phyloP scores from a whole-genome alignment of 2,329 filamentous ascomycete genomes.

The Elsinoe fawcettii region DNA sequence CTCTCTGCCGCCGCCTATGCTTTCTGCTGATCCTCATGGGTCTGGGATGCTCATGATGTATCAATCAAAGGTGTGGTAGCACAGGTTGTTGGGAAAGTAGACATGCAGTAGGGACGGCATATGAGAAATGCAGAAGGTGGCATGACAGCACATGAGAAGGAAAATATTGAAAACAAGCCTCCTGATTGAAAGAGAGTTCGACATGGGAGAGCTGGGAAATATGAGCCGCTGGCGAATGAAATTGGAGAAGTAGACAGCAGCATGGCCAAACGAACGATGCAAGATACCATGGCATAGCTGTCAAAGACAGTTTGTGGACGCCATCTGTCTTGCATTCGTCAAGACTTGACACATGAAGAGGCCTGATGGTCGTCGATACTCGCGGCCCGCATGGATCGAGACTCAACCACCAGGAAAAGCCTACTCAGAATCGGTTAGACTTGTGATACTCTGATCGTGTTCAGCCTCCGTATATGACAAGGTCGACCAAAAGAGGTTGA shows the following conservation, averaged over 20 bases:
- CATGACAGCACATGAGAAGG: not conserved
- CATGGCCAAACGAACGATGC: not conserved
- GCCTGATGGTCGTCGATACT: conserved; percentile 3
- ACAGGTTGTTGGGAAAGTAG: not conserved
- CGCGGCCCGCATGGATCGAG: conserved; percentile 7
- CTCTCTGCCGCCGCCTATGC: not conserved
- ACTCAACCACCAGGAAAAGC: not conserved
- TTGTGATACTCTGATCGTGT: conserved; percentile 1
- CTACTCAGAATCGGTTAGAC: conserved; percentile 1
- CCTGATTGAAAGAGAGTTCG: conserved; percentile 9
- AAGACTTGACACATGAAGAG: conserved; percentile 1
- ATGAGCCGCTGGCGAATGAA: conserved; percentile 1
- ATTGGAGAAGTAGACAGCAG: not conserved
- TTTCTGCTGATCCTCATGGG: not conserved
- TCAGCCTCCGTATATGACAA: not conserved
- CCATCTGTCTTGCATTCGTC: conserved; percentile 6
- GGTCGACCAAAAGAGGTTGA: conserved; percentile 10
- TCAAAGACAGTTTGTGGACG: conserved; percentile 10
- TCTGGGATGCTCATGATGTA: not conserved
- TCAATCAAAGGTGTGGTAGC: not conserved
- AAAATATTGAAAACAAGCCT: not conserved
- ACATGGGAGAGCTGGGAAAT: conserved; percentile 1
- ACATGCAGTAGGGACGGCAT: not conserved
- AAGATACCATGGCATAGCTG: conserved; percentile 8
- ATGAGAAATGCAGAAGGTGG: not conserved